Percentiles rank a stretch among this genome's conserved stretches.
phyloP scores from a whole-genome alignment of 2,329 filamentous ascomycete species.

The Aspergillus sp. region DNA sequence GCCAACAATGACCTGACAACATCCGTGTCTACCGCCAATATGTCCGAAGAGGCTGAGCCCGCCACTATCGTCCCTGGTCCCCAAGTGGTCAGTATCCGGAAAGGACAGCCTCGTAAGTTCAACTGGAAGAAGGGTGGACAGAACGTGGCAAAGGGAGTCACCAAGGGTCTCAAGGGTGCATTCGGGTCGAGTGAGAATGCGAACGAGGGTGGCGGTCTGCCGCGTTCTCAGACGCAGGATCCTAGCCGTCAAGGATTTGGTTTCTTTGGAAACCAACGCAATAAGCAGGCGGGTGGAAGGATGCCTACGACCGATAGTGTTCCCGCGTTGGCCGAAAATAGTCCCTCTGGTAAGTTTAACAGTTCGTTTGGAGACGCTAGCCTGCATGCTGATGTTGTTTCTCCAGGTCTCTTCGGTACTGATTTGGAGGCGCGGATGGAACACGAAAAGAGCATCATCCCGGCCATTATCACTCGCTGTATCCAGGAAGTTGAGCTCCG shows the following conservation, averaged over 20 bases:
- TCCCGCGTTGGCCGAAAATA: constrained; percentile 37
- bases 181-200: constrained; percentile 69
- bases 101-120: constrained; percentile 92
- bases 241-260: constrained; percentile 62
- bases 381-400: neutral
- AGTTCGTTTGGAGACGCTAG: neutral
- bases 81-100: constrained; percentile 93
- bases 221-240: constrained; percentile 42
- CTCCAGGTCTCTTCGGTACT: constrained; percentile 72
- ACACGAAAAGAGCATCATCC: constrained; percentile 83
- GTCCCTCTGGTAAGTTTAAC: constrained; percentile 36
- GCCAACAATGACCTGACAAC: constrained; percentile 51
- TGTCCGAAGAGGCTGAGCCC: constrained; percentile 64
- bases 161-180: constrained; percentile 89
- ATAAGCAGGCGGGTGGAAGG: constrained; percentile 38
- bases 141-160: constrained; percentile 88
- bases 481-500: constrained; percentile 95
- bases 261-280: constrained; percentile 61
- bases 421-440: constrained; percentile 84
- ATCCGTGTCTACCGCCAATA: constrained; percentile 54
- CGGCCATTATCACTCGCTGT: constrained; percentile 84
- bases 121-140: constrained; percentile 98
- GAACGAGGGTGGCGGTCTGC: constrained; percentile 28
- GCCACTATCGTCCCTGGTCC: constrained; percentile 65
- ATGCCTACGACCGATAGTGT: constrained; percentile 45